Base-by-base conservation (phyloP, 495 filamentous ascomycete species). In the Penicillium crystallinum region DNA sequence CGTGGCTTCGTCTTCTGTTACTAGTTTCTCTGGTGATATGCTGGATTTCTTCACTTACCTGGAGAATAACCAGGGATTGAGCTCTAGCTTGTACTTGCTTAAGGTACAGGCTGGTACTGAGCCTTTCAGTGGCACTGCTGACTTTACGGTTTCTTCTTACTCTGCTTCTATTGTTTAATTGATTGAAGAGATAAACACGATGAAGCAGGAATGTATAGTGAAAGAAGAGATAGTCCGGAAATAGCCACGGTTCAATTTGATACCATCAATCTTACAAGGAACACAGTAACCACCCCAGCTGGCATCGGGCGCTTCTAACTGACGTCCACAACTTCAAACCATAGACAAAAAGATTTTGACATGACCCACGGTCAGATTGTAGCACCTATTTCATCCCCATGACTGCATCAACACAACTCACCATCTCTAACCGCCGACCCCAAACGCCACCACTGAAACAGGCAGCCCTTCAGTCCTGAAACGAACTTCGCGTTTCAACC, bases 11-110 rank as follows among this genome's bases (percentile, higher is more conserved):
- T 72, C 59, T 22, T 64, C 67, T n/a, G 58, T 72, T 6, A 76
- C 65, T 4, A 71, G 44, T 61, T 87, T 82, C 66, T 75, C 65
- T 6, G 81, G 76, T 12, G 80, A 87, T 58, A 31, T 85, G 55
- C 61, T 71, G 37, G 57, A 70, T 4, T 87, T 87, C 65, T 72
- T 83, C 55, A 75, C 57, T 23, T 86, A 86, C 59, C 67, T 87
- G 37, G 68, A 68, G 46, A 51, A 62, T 3, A 73, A 76, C 56
- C 65, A 81, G 56, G 73, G 75, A 1, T 33, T 85, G 46, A 65
- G 71, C 29, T 64, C 67, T n/a, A 76, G 65, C 52, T 68, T 81
- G 57, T 83, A 82, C 57, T 54, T 87, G 54, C 67, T 72, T 50
- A 72, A 70, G 59, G 71, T 82, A 3, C 73, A 80, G 59, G 79